Base-by-base conservation (phyloP, 306 rosid genomes). In the Pachyrhizus erosus region DNA sequence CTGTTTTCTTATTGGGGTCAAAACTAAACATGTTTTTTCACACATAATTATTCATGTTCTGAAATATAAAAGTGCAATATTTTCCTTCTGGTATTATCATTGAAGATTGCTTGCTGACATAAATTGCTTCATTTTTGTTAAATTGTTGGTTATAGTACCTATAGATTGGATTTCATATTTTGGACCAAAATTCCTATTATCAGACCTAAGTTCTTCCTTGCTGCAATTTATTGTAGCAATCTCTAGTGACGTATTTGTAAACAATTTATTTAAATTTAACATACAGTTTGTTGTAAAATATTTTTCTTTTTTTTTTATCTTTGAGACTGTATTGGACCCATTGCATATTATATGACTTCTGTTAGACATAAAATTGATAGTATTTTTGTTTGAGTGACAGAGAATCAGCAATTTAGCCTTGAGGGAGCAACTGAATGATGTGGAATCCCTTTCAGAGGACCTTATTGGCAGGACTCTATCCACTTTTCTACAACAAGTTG, bases 401-500 rank as follows among this genome's bases (percentile, higher is more conserved):
- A 91, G 89, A 88, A 61, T 93, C 70, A 91, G 85, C 79, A 78
- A 93, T 73, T 80, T 73, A 68, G 73, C 78, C 13, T 80, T 91
- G 87, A 91, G 98, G 85, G 89, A 90, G 60, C 86, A 90, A 81
- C 93, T 93, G n/a, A 75, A 85, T 76, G 75, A 89, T 54, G 49
- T 86, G 74, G 96, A 91, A 21, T 73, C 85, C 5, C 91, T 95
- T 64, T 76, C 94, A 14, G 95, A 87, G 81, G 97, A 91, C 69
- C 77, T 82, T 82, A 89, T 95, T 79, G 95, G 86, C 81, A 42
- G 54, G 67, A 84, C 89, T n/a, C 67, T 95, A 54, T 78, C 87
- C 46, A 81, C 80, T 18, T 95, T 95, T 75, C 68, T 95, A 43
- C 86, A 86, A 81, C 93, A 95, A 90, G 97, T 87, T 60, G 95